phyloP scores from a whole-genome alignment of 179 eudicot genomes.

The Nepenthes alata region DNA sequence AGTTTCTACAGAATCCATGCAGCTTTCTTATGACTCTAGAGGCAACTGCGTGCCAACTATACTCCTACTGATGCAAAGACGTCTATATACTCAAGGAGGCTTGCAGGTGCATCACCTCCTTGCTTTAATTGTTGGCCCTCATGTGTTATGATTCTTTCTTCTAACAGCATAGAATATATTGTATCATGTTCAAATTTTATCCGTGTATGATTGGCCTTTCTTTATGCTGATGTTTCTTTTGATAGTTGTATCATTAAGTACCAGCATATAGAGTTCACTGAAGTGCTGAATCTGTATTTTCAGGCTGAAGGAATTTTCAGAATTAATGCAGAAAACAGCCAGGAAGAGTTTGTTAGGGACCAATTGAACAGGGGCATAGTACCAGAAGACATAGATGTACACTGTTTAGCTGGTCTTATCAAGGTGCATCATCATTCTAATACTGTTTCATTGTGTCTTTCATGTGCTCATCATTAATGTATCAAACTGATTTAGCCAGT shows the following conservation, averaged over 20 bases:
- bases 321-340: constrained; percentile 54
- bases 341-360: constrained; percentile 55
- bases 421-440: constrained; percentile 23
- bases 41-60: constrained; percentile 67
- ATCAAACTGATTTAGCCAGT: too few relatives aligned
- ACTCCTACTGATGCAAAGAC: constrained; percentile 57
- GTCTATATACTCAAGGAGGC: constrained; percentile 59
- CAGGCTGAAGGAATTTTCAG: constrained; percentile 69
- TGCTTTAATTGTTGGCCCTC: neutral
- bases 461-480: neutral
- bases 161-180: too few relatives aligned
- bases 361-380: constrained; percentile 42
- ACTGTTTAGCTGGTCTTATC: constrained; percentile 62
- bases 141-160: too few relatives aligned
- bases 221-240: neutral
- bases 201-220: neutral
- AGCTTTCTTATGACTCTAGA: constrained; percentile 48
- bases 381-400: constrained; percentile 54
- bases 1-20: constrained; percentile 68
- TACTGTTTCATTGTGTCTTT: neutral
- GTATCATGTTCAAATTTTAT: too few relatives aligned
- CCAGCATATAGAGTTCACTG: neutral
- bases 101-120: constrained; percentile 29
- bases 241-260: constrained; percentile 1
- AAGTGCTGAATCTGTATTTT: constrained; percentile 3